A percentile compares a stretch with the other conserved stretches of the same genome.
phyloP scores from a whole-genome alignment of 2,329 filamentous ascomycete species.

The Fusarium chaquense region DNA sequence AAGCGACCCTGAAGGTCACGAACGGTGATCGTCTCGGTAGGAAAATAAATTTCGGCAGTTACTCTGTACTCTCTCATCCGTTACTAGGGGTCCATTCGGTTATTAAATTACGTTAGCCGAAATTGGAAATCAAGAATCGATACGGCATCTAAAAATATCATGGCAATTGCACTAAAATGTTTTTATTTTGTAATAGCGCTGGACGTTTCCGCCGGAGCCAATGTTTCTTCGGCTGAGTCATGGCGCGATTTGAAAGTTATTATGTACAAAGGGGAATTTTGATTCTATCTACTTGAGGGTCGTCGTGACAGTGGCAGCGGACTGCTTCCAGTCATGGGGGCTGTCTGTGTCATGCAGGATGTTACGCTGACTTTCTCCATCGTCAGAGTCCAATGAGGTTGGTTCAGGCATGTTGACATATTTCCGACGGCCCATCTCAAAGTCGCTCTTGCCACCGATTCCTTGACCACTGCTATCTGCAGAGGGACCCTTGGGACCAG shows the following conservation, averaged over 20 bases:
- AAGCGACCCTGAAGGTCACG: no score
- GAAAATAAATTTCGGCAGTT: not conserved
- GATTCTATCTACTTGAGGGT: not conserved
- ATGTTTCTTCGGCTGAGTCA: not conserved
- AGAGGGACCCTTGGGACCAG: not conserved
- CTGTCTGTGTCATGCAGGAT: not conserved
- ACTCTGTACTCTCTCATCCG: not conserved
- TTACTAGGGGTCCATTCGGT: not conserved
- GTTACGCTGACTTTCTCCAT: constrained; percentile 6
- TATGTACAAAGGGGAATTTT: not conserved
- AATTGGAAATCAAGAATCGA: not conserved
- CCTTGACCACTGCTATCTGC: not conserved
- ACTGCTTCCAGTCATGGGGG: not conserved
- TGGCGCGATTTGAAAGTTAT: not conserved
- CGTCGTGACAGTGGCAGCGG: not conserved
- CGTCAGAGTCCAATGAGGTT: not conserved
- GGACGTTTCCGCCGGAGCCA: no score
- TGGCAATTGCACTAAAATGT: not conserved
- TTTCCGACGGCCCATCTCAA: constrained; percentile 1
- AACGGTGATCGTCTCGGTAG: not conserved
- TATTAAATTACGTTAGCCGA: not conserved
- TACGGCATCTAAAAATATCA: not conserved
- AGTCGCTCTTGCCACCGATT: not conserved
- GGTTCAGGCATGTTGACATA: constrained; percentile 10
- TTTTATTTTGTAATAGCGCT: not conserved